A percentile compares a stretch with the other conserved stretches of the same genome.
Conservation (phyloP, 208 protist species). For the Trypanosoma conorhini region DNA sequence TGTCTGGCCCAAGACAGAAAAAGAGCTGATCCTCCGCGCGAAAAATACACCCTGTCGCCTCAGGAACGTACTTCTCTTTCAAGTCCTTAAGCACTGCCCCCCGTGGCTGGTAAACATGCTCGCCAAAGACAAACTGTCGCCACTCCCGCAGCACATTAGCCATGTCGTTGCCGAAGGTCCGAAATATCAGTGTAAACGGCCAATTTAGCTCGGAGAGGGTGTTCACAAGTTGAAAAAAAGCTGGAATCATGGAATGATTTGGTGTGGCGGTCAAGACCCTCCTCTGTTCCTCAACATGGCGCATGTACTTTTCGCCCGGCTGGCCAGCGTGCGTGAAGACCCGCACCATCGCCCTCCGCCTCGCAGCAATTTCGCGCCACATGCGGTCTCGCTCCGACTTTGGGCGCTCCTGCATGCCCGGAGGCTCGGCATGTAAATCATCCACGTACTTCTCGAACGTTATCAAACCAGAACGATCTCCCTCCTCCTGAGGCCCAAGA, state of each 20-base stretch:
- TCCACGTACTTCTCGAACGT: conserved; percentile 79
- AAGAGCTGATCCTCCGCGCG: conserved; percentile 59
- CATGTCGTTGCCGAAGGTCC: conserved; percentile 88
- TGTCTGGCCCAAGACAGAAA: conserved; percentile 65
- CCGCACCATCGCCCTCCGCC: conserved; percentile 43
- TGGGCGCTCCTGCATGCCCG: conserved; percentile 66
- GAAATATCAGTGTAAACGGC: conserved; percentile 87
- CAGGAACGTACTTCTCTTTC: conserved; percentile 38
- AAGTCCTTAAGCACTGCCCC: conserved; percentile 53
- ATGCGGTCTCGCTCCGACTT: conserved; percentile 46
- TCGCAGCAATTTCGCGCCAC: conserved; percentile 64
- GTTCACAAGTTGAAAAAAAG: conserved; percentile 88
- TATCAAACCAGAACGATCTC: conserved; percentile 33
- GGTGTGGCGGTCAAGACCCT: conserved; percentile 35
- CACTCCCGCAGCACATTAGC: conserved; percentile 74
- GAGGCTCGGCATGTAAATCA: conserved; percentile 46
- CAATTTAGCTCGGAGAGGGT: conserved; percentile 73
- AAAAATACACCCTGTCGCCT: conserved; percentile 70
- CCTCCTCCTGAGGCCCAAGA: conserved; percentile 49
- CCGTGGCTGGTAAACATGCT: conserved; percentile 62
- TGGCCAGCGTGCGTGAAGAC: conserved; percentile 70
- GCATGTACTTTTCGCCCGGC: conserved; percentile 55
- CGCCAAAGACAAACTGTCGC: conserved; percentile 68
- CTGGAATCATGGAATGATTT: conserved; percentile 71
- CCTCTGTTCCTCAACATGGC: conserved; percentile 72